Evolutionary conservation across 805 yeast species (phyloP), one percentile per base, ranked within the genome.

Genomic region (Kodamaea lidongshanica): DNA sequence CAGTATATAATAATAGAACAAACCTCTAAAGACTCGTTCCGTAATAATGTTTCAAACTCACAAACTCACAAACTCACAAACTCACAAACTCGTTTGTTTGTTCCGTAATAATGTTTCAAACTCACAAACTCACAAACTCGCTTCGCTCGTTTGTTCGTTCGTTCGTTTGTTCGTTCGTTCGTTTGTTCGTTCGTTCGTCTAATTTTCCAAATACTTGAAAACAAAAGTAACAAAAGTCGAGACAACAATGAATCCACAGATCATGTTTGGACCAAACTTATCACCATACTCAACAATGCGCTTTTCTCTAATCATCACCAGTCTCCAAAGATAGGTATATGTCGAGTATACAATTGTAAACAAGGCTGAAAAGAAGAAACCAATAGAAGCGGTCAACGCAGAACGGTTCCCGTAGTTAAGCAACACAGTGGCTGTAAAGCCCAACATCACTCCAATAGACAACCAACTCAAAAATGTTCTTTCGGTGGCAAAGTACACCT

Each of bases 401-500:
- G 81, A 66, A 11, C 65, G 61, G 39, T 78, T 77, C 41, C 98
- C 97, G 57, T 81, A 92, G 40, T 84, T 82, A 44, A 89, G 65
- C 43, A 92, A 67, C 0, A 95, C 72, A 6, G 87, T 82, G 1
- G 96, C 94, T 23, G 95, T 82, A 27, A 89, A 94, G 25, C 92
- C 87, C 34, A 92, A 67, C 24, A 89, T 66, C 67, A 92, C 74
- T 6, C 92, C 84, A 44, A 92, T 85, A 23, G 95, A 88, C 33
- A 89, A 62, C 98, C 98, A 92, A 23, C 94, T 75, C 39, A 92
- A 67, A 50, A 79, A 89, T 0, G 98, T 92, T 61, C 98, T 77
- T 58, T 92, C 98, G 14, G 94, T 86, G 5, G 98, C 98, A 58
- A 92, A 92, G 55, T 92, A 92, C n/a, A 92, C 98, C 62, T 92